A percentile compares a stretch with the other conserved stretches of the same genome.
Evolutionary conservation across 768 basidiomycete genomes (phyloP).

Genomic region (Pluteus cervinus): DNA sequence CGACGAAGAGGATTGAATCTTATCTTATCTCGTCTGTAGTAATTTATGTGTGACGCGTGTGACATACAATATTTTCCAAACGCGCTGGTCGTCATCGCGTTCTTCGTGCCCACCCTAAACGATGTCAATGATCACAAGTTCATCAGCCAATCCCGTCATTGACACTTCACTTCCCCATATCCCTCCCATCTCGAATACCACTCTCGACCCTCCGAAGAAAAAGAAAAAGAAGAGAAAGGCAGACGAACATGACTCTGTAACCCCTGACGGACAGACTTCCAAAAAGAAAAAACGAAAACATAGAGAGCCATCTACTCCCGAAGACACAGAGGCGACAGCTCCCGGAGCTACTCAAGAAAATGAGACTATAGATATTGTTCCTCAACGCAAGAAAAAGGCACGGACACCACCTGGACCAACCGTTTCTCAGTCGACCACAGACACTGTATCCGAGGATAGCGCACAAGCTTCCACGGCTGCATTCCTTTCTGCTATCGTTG

Average conservation of each 20-base stretch:
- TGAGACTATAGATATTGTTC: too few relatives aligned
- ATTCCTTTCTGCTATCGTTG: conserved; percentile 59
- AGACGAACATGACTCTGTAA: conserved; percentile 21
- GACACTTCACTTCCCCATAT: too few relatives aligned
- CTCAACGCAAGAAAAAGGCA: conserved; percentile 26
- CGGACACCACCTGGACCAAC: conserved; percentile 22
- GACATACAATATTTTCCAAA: conserved; percentile 5
- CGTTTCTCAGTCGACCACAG: conserved; percentile 13
- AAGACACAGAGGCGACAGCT: conserved; percentile 3
- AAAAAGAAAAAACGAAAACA: conserved; percentile 30
- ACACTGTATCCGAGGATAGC: conserved; percentile 26
- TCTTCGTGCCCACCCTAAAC: conserved; percentile 40
- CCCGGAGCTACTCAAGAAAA: conserved; percentile 16
- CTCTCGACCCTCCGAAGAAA: conserved; percentile 21
- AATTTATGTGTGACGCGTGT: conserved; percentile 8
- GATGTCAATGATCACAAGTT: conserved; percentile 21
- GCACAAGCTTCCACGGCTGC: conserved; percentile 48
- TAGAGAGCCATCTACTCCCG: conserved; percentile 10
- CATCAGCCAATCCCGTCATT: conserved; percentile 12
- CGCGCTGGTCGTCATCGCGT: conserved; percentile 8
- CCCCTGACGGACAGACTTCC: conserved; percentile 10
- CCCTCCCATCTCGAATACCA: conserved; percentile 7
- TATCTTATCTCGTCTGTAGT: conserved; percentile 1
- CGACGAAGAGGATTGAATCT: conserved; percentile 44
- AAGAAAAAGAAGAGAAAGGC: conserved; percentile 32